These are phyloP conservation scores for Orbilia quercus DNA, from an alignment of 2,329 filamentous ascomycete genomes.

Conservation along the genomic window DNA sequence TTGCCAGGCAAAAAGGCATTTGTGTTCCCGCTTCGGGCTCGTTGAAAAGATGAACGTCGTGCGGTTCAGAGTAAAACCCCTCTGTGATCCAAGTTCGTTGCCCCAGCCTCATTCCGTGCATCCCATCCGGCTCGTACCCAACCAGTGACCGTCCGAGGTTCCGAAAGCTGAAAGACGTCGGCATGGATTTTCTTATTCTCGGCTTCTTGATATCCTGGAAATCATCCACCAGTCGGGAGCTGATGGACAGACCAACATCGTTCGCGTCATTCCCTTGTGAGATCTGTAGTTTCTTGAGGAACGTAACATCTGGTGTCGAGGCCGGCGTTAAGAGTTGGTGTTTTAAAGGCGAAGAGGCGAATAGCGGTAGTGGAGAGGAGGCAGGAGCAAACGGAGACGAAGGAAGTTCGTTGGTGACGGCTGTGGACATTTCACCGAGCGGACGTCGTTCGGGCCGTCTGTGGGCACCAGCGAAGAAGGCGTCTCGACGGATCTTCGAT, in stretches of 20 bases:
- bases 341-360: conserved; percentile 50
- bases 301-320: conserved; percentile 51
- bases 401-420: conserved; percentile 38
- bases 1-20: conserved; percentile 52
- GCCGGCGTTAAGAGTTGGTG: conserved; percentile 46
- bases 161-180: conserved; percentile 41
- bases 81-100: conserved; percentile 45
- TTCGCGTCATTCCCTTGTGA: conserved; percentile 20
- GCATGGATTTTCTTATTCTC: conserved; percentile 43
- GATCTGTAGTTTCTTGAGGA: conserved; percentile 52
- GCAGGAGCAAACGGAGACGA: conserved; percentile 25
- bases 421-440: conserved; percentile 40
- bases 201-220: conserved; percentile 50
- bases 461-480: conserved; percentile 52
- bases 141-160: conserved; percentile 39
- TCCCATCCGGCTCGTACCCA: conserved; percentile 45
- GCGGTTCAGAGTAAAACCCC: conserved; percentile 46
- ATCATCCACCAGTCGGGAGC: conserved; percentile 45
- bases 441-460: conserved; percentile 36
- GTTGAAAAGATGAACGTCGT: conserved; percentile 33
- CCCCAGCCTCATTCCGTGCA: conserved; percentile 42
- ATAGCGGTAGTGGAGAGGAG: conserved; percentile 37
- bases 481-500: conserved; percentile 50
- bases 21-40: conserved; percentile 17
- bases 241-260: conserved; percentile 4